Conservation (phyloP, 2,329 filamentous ascomycete genomes). For the Fusarium heterosporum region DNA sequence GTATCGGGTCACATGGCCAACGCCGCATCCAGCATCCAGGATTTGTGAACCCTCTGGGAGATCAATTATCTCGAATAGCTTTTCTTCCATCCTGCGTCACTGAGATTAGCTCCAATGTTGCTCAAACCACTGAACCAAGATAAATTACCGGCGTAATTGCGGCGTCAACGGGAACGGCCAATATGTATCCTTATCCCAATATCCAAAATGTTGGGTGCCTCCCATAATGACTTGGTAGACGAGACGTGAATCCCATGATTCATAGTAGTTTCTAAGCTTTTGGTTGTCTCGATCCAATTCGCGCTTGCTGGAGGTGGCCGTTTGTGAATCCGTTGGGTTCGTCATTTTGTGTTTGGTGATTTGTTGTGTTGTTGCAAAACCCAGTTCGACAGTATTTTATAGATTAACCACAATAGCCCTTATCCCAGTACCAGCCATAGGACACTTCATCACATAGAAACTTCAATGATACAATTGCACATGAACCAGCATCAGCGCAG, state of each 20-base stretch:
- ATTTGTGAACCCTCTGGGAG: background rate
- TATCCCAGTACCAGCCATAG: too few relatives aligned
- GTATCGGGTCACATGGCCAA: background rate
- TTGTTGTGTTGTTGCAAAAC: background rate
- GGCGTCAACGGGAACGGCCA: conserved; percentile 4
- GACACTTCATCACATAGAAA: too few relatives aligned
- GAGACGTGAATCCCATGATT: conserved; percentile 5
- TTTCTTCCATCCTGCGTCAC: background rate
- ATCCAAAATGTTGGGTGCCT: conserved; percentile 10
- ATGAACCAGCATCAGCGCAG: too few relatives aligned
- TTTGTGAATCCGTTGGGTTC: background rate
- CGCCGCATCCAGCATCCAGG: conserved; percentile 12
- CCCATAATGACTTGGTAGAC: conserved; percentile 5
- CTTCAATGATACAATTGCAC: too few relatives aligned
- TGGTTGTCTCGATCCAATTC: background rate
- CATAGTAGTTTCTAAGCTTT: background rate
- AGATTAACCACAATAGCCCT: too few relatives aligned
- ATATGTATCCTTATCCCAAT: conserved; percentile 5
- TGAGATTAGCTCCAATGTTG: background rate
- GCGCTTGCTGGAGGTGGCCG: background rate
- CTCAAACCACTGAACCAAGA: too few relatives aligned
- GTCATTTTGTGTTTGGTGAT: background rate
- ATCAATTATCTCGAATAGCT: background rate
- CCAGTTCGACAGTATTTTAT: too few relatives aligned
- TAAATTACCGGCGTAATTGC: background rate